A percentile compares a stretch with the other conserved stretches of the same genome.
Conservation (phyloP, 106 monocot species). For the Dendrobium nobile region DNA sequence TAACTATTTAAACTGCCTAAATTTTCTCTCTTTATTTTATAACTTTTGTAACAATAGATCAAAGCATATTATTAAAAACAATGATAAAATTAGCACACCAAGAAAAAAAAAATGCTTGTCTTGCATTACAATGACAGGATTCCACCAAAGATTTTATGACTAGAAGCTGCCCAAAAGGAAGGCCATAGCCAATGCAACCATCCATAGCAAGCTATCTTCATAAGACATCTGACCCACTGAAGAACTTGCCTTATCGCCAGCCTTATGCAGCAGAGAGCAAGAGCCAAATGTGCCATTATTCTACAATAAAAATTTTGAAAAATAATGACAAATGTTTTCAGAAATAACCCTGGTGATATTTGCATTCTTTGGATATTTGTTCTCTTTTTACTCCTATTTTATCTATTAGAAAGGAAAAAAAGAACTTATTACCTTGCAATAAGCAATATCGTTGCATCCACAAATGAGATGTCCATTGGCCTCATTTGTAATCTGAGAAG, state of each 20-base stretch:
- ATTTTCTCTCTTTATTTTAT: no score
- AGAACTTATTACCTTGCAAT: neutral
- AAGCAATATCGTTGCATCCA: neutral
- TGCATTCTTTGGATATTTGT: no score
- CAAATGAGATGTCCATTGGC: neutral
- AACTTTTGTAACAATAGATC: no score
- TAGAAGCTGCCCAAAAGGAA: neutral
- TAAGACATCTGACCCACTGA: neutral
- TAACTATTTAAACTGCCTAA: no score
- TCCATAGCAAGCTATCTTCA: neutral
- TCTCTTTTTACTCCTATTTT: no score
- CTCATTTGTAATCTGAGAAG: neutral
- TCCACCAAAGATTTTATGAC: neutral
- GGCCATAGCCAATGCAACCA: neutral
- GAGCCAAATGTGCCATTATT: constrained; percentile 35
- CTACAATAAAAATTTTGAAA: constrained; percentile 8
- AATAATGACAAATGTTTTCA: neutral
- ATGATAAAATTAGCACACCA: no score
- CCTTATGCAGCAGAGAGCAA: constrained; percentile 8
- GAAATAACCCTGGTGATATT: no score
- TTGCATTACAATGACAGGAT: neutral
- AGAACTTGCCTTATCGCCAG: neutral
- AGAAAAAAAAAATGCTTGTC: no score
- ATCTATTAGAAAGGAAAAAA: no score
- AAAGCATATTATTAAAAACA: no score